Conservation (phyloP, 2,329 filamentous ascomycete species). For the Xylaria sp. region DNA sequence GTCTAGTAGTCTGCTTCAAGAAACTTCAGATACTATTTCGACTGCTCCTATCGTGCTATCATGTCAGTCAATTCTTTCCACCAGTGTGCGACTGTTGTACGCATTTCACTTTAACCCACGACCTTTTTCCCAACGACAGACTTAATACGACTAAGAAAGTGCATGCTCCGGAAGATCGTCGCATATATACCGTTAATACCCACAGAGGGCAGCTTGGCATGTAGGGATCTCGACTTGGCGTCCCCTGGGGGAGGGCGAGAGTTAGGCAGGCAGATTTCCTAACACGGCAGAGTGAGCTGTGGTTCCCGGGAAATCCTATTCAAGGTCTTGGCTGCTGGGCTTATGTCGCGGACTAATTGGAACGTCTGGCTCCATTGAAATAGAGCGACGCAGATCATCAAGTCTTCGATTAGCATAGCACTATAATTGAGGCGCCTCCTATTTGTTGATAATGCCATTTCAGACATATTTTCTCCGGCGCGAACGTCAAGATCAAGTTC, state of each 20-base stretch:
- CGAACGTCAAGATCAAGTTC: not conserved
- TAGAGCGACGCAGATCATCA: not conserved
- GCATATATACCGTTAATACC: not conserved
- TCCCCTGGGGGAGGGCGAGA: not conserved
- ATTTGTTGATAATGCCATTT: not conserved
- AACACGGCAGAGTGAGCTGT: not conserved
- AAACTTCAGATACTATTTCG: too few species aligned
- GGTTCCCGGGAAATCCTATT: not conserved
- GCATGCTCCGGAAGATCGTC: not conserved
- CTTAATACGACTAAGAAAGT: not conserved
- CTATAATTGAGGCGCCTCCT: not conserved
- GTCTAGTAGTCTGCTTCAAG: too few species aligned
- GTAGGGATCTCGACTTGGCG: constrained; percentile 1
- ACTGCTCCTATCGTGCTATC: too few species aligned
- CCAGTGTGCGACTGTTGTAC: too few species aligned
- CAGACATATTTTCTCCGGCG: not conserved
- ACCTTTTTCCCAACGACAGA: too few species aligned
- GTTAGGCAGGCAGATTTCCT: not conserved
- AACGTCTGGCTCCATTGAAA: not conserved
- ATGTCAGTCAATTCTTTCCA: too few species aligned
- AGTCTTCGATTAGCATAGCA: not conserved
- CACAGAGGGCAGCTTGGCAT: not conserved
- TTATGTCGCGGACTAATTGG: not conserved
- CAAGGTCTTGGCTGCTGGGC: not conserved
- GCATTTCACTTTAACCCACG: too few species aligned